phyloP scores from a whole-genome alignment of 1,139 yeast species.

The Kluyveromyces sp. region DNA sequence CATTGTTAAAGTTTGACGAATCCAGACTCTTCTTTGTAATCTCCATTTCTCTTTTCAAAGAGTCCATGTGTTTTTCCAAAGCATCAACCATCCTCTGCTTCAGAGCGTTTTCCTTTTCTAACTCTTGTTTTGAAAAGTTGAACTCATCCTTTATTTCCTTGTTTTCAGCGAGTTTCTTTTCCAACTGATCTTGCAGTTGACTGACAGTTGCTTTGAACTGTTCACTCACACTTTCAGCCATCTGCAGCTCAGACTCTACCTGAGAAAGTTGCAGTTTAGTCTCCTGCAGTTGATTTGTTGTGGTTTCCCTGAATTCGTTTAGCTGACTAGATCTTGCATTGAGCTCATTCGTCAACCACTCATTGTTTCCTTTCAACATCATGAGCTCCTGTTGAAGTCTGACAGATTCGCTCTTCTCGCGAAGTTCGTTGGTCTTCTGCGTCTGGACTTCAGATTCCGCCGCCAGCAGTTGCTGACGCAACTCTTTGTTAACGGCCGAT shows the following conservation, averaged over 20 bases:
- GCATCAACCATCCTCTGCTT: slow-evolving; percentile 60
- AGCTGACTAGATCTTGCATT: slow-evolving; percentile 32
- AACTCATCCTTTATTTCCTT: slow-evolving; percentile 45
- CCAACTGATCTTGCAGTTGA: slow-evolving; percentile 13
- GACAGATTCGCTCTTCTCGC: slow-evolving; percentile 35
- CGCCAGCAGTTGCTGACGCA: slow-evolving; percentile 37
- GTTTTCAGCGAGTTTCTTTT: slow-evolving; percentile 31
- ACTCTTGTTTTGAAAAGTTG: slow-evolving; percentile 45
- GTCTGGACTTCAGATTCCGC: slow-evolving; percentile 36
- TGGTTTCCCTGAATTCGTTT: slow-evolving; percentile 34
- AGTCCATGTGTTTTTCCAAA: slow-evolving; percentile 46
- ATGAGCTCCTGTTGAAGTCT: slow-evolving; percentile 36
- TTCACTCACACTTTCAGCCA: slow-evolving; percentile 13
- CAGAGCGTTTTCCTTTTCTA: slow-evolving; percentile 52
- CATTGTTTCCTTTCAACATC: slow-evolving; percentile 26
- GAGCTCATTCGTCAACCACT: slow-evolving; percentile 20
- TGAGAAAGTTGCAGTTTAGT: slow-evolving; percentile 21
- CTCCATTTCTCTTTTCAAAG: slow-evolving; percentile 42
- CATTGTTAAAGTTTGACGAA: slow-evolving; percentile 36
- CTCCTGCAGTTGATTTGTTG: slow-evolving; percentile 34
- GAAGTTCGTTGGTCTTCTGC: slow-evolving; percentile 30
- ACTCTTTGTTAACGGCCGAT: slow-evolving; percentile 41
- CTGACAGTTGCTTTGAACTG: slow-evolving; percentile 12
- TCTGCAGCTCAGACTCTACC: slow-evolving; percentile 13
- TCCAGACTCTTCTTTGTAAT: slow-evolving; percentile 42